These are phyloP conservation scores for Fusarium nisikadoi DNA, from an alignment of 2,329 filamentous ascomycete species.

Conservation along the genomic window DNA sequence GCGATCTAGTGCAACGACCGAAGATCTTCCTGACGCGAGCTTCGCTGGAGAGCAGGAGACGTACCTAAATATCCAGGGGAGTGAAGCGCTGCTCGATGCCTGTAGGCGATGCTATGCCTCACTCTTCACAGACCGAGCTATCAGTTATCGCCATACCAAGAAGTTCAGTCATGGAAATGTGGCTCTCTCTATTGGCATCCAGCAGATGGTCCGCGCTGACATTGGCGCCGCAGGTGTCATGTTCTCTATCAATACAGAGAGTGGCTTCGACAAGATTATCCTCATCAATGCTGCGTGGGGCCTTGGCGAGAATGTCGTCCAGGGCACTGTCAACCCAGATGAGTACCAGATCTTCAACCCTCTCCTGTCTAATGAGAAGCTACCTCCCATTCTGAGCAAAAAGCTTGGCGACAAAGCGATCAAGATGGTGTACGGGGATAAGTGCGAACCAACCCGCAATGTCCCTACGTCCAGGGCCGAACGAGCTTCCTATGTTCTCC, in stretches of 20 bases:
- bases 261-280: slow-evolving; percentile 52
- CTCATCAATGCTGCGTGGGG: slow-evolving; percentile 52
- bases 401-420: slow-evolving; percentile 48
- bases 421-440: slow-evolving; percentile 51
- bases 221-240: slow-evolving; percentile 51
- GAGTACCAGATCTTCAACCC: slow-evolving; percentile 54
- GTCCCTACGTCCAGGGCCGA: slow-evolving; percentile 52
- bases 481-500: slow-evolving; percentile 47
- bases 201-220: slow-evolving; percentile 50
- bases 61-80: slow-evolving; percentile 50
- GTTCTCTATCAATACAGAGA: slow-evolving; percentile 55
- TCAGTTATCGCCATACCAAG: slow-evolving; percentile 47
- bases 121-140: slow-evolving; percentile 52
- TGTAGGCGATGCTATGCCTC: slow-evolving; percentile 53
- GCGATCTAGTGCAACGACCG: slow-evolving; percentile 52
- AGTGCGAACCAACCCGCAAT: slow-evolving; percentile 46
- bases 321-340: slow-evolving; percentile 52
- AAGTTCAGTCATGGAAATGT: slow-evolving; percentile 44
- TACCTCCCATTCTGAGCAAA: slow-evolving; percentile 50
- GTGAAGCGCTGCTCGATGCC: slow-evolving; percentile 46
- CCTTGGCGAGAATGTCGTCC: slow-evolving; percentile 52
- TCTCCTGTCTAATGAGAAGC: slow-evolving; percentile 40
- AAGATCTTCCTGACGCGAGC: slow-evolving; percentile 53
- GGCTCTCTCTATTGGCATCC: slow-evolving; percentile 46
- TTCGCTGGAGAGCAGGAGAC: slow-evolving; percentile 54